phyloP scores from a whole-genome alignment of 2,329 filamentous ascomycete genomes.

The Colletotrichum musae region DNA sequence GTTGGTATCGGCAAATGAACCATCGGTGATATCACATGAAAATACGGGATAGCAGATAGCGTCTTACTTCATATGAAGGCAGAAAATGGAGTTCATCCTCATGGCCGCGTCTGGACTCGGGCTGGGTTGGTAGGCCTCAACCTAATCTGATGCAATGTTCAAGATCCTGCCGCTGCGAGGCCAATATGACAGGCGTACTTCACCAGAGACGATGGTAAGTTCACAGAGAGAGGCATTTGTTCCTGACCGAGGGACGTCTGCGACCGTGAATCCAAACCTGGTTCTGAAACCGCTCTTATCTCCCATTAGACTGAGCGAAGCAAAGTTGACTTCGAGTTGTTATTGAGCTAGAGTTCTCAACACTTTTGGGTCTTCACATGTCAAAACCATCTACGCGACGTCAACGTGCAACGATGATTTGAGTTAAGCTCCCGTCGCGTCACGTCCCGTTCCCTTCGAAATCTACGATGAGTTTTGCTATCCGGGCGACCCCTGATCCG shows the following conservation, averaged over 20 bases:
- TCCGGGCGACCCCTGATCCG: too few species aligned
- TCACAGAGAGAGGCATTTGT: background rate
- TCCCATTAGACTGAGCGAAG: background rate
- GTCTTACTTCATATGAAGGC: background rate
- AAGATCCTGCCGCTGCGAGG: constrained; percentile 1
- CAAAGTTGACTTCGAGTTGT: too few species aligned
- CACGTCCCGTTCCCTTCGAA: constrained; percentile 11
- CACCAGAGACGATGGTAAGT: background rate
- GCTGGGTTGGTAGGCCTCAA: background rate
- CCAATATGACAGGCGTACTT: background rate
- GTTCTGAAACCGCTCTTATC: background rate
- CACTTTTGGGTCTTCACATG: constrained; percentile 11
- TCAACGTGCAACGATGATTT: background rate
- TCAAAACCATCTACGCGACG: background rate
- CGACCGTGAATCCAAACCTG: background rate
- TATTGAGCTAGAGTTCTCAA: constrained; percentile 3
- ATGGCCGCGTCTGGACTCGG: background rate
- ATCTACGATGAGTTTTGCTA: too few species aligned
- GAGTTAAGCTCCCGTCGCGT: constrained; percentile 21
- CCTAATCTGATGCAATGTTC: constrained; percentile 5
- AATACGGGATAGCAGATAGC: too few species aligned
- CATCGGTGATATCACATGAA: too few species aligned
- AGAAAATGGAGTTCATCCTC: background rate
- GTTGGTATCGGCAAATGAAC: background rate
- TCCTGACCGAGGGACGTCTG: background rate